Evolutionary conservation across 2,329 filamentous ascomycete genomes (phyloP).

Genomic region (Trichoderma arundinaceum): DNA sequence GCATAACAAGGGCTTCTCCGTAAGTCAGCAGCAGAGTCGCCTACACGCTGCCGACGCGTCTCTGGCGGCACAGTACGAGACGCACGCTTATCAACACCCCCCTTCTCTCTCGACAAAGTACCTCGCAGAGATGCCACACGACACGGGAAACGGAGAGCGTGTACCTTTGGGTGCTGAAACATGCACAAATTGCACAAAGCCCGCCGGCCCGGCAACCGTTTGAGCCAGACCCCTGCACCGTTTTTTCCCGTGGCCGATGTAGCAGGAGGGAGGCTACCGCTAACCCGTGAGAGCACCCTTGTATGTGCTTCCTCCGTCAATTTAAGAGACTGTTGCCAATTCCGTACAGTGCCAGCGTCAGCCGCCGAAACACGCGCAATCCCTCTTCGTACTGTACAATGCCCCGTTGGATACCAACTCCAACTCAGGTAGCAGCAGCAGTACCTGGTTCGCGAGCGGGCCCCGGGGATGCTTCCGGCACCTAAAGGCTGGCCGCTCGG

Average conservation of each 20-base stretch:
- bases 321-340: neutral
- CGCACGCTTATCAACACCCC: neutral
- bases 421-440: neutral
- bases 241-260: neutral
- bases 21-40: neutral
- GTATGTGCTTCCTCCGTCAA: neutral
- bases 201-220: neutral
- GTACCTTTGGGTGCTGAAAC: neutral
- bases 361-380: neutral
- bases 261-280: too few relatives aligned
- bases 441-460: constrained; percentile 26
- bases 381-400: neutral
- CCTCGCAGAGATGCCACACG: constrained; percentile 1
- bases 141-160: neutral
- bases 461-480: constrained; percentile 33
- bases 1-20: too few relatives aligned
- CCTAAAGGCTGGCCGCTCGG: constrained; percentile 11
- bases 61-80: constrained; percentile 17
- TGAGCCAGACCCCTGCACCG: constrained; percentile 6
- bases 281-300: neutral
- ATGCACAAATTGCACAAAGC: constrained; percentile 1
- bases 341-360: neutral
- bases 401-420: neutral
- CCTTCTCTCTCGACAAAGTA: neutral
- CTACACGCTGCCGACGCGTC: constrained; percentile 17